Evolutionary conservation across 2,329 filamentous ascomycete species (phyloP), one percentile per base, ranked within the genome.

Genomic region (Chaetomium globosum): DNA sequence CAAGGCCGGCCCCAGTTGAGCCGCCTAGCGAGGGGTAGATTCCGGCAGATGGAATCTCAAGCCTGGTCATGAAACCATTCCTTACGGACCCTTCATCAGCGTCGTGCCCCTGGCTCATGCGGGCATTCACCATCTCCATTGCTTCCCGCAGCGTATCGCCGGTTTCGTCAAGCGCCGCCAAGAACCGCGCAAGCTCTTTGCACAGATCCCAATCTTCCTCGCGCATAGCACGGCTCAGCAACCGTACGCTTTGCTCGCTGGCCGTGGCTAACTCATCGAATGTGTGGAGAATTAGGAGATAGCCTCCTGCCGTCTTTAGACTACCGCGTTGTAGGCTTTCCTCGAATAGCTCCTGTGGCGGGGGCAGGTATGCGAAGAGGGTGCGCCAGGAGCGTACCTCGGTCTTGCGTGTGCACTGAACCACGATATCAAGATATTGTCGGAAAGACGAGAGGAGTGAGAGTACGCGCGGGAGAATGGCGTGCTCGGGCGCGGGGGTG

Each of bases 341-440:
- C 76, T 99, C 94, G 72, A 99, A 99, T 0, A 99, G 84, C 71
- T 95, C 91, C 72, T 93, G 89, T 4, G 94, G 92, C 0, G 94
- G 92, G 0, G 95, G 95, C 0, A 99, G 83, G 73, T 97, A 93
- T 4, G 89, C 87, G 76, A 99, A 99, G 1, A 99, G 82, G 0
- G 95, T 97, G 66, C 90, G 88, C 95, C 95, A 99, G 63, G 92
- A 96, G 48, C 94, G 88, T 8, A 97, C 88, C 75, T 99, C 95
- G 0, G 95, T 99, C 78, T 99, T 99, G 62, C 95, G 89, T 1
- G 95, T 97, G 78, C 95, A 99, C 78, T 96, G 95, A 23, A 99
- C 90, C 28, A 99, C 89, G 65, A 98, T 95, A 73, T 98, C 94
- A 19, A 98, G 87, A 74, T 97, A 99, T 65, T 92, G 87, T 63